Percentiles rank a stretch among this genome's conserved stretches.
Evolutionary conservation across 345 rosid genomes (phyloP).

Genomic region (Euclidium syriacum): DNA sequence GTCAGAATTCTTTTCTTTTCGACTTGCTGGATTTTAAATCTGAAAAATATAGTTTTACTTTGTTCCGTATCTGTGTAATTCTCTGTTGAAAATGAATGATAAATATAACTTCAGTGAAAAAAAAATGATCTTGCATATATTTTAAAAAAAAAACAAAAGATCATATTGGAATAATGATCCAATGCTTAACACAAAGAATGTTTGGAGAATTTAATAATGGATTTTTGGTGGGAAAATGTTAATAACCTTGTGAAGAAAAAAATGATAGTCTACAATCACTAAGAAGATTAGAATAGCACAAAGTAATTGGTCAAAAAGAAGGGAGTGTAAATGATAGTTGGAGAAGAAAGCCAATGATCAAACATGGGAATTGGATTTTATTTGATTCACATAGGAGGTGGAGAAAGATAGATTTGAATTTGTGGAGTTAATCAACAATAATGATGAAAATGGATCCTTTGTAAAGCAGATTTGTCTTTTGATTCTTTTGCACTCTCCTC

Average conservation of each 20-base stretch:
- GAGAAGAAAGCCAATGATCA: constrained; percentile 15
- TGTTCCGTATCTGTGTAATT: no score
- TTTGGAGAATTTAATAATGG: no score
- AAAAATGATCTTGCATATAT: no score
- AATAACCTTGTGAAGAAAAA: neutral
- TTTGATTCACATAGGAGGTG: constrained; percentile 19
- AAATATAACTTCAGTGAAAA: no score
- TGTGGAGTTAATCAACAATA: constrained; percentile 16
- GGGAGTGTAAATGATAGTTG: neutral
- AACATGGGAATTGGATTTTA: constrained; percentile 12
- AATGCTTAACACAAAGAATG: neutral
- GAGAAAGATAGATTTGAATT: constrained; percentile 3
- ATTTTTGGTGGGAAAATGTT: no score
- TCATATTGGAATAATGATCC: neutral
- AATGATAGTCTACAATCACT: neutral
- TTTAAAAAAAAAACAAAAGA: neutral
- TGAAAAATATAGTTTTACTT: no score
- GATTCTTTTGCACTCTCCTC: constrained; percentile 28
- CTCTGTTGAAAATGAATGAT: no score
- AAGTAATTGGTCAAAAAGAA: neutral
- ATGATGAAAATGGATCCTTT: constrained; percentile 29
- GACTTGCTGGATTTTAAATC: no score
- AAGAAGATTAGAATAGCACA: neutral
- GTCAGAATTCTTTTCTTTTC: no score
- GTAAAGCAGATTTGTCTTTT: constrained; percentile 31